Evolutionary conservation across 225 moss, liverwort and hornwort genomes (phyloP).

Genomic region (Neckera pumila): DNA sequence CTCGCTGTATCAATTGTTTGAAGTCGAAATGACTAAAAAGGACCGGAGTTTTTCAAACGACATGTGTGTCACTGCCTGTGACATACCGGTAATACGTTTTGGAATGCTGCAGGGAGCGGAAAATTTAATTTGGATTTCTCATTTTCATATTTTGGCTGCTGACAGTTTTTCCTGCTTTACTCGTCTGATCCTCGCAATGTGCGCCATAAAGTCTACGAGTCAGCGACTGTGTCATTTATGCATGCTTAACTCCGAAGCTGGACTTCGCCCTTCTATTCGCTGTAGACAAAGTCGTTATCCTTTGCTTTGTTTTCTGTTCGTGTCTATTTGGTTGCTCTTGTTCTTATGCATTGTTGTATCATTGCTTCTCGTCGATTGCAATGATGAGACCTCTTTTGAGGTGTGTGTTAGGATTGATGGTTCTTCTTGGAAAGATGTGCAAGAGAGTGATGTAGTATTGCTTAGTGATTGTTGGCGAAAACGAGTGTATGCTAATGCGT

Average conservation of each 20-base stretch:
- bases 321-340: constrained; percentile 1
- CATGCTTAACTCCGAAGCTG: not conserved
- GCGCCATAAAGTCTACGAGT: not conserved
- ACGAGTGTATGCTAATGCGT: not conserved
- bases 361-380: not conserved
- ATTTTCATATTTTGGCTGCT: not conserved
- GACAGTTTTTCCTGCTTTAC: not conserved
- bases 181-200: not conserved
- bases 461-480: not conserved
- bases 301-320: not conserved
- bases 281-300: not conserved
- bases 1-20: not conserved
- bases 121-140: not conserved
- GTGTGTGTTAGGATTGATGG: not conserved
- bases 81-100: not conserved
- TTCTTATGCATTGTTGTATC: not conserved
- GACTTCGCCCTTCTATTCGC: not conserved
- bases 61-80: not conserved
- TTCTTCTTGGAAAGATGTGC: constrained; percentile 13
- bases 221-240: not conserved
- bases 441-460: not conserved
- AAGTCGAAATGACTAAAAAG: not conserved
- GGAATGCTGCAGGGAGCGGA: not conserved
- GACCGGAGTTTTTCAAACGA: not conserved
- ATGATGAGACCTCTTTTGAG: not conserved